These are phyloP conservation scores for Spiraea crenata DNA, from an alignment of 331 rosid species.

Conservation along the genomic window DNA sequence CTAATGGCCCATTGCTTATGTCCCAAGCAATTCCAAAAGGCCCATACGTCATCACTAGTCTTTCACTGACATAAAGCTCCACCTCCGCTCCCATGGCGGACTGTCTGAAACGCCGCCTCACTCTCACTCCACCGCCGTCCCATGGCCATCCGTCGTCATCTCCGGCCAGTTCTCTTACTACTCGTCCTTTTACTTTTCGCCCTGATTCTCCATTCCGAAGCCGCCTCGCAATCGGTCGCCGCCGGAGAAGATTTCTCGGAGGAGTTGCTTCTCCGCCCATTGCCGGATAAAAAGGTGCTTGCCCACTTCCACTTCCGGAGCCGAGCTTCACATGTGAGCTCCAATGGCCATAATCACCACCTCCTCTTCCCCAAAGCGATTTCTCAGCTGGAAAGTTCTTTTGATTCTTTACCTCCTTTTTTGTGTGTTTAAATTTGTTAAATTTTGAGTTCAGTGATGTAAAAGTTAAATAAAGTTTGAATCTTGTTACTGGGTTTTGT, in stretches of 20 bases:
- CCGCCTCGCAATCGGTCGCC: conserved; percentile 31
- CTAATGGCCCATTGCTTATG: neutral
- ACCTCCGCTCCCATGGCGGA: conserved; percentile 31
- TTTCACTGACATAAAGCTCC: neutral
- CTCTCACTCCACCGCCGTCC: neutral
- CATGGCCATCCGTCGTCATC: conserved; percentile 38
- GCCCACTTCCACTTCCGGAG: conserved; percentile 75
- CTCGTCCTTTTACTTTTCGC: conserved; percentile 31
- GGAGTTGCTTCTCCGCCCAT: conserved; percentile 78
- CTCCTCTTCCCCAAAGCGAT: conserved; percentile 85
- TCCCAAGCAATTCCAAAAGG: neutral
- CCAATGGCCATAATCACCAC: conserved; percentile 72
- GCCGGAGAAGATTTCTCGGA: conserved; percentile 60
- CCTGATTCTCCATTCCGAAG: conserved; percentile 22
- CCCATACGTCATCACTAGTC: neutral
- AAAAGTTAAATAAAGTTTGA: neutral
- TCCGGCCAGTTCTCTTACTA: conserved; percentile 5
- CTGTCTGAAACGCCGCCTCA: conserved; percentile 11
- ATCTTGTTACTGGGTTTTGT: conserved; percentile 8
- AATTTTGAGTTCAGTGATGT: neutral
- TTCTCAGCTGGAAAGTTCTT: conserved; percentile 57
- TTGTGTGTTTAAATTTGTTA: neutral
- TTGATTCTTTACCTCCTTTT: conserved; percentile 1
- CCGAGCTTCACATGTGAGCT: conserved; percentile 47
- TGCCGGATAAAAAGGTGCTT: conserved; percentile 81